Conservation (phyloP, 768 basidiomycete genomes). For the Mycena rebaudengoi region DNA sequence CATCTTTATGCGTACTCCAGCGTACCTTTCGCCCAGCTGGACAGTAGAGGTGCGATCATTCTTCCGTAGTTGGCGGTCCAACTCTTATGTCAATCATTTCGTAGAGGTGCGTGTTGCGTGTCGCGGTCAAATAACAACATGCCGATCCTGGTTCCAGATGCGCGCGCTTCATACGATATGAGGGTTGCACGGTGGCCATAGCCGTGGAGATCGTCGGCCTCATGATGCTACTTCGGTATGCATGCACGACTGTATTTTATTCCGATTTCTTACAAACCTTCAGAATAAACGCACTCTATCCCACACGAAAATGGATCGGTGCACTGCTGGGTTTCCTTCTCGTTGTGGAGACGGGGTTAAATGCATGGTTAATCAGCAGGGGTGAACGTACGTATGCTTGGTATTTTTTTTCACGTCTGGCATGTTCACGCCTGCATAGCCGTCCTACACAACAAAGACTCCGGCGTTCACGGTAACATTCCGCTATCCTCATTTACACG, state of each 20-base stretch:
- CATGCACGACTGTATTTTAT: neutral
- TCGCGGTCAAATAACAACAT: neutral
- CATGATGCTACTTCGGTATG: conserved; percentile 53
- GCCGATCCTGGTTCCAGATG: conserved; percentile 29
- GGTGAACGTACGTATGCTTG: conserved; percentile 37
- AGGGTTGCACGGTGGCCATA: conserved; percentile 48
- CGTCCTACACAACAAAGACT: conserved; percentile 18
- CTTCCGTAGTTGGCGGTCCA: neutral
- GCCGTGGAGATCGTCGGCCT: conserved; percentile 48
- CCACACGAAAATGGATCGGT: conserved; percentile 25
- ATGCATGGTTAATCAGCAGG: conserved; percentile 42
- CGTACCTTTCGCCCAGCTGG: conserved; percentile 31
- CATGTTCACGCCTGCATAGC: neutral
- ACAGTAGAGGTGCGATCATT: conserved; percentile 20
- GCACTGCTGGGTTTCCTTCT: conserved; percentile 32
- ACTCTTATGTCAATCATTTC: neutral
- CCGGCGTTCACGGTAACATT: conserved; percentile 20
- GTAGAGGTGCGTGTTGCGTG: conserved; percentile 16
- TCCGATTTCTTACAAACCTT: neutral
- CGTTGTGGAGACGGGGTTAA: conserved; percentile 36
- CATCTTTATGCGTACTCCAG: neutral
- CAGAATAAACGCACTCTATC: conserved; percentile 44
- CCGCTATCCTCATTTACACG: neutral
- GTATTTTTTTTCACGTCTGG: neutral
- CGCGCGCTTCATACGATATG: conserved; percentile 40